phyloP scores from a whole-genome alignment of 805 yeast species.

The Nakazawaea ernobii region DNA sequence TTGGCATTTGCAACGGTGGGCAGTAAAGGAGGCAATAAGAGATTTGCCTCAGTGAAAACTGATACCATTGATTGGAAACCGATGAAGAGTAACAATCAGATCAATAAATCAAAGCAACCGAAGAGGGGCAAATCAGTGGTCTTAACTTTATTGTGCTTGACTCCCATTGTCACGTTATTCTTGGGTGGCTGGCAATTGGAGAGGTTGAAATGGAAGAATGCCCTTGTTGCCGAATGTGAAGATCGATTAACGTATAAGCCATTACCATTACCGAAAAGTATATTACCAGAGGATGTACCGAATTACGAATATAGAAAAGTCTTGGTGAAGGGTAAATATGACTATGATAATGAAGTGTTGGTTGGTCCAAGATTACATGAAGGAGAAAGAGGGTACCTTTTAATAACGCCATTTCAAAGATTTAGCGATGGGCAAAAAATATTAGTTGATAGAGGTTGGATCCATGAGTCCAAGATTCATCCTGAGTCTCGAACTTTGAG shows the following conservation, averaged over 20 bases:
- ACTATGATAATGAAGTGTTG: slow-evolving; percentile 80
- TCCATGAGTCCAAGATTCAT: slow-evolving; percentile 58
- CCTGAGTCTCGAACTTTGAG: slow-evolving; percentile 51
- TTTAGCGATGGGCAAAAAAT: slow-evolving; percentile 71
- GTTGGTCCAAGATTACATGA: slow-evolving; percentile 85
- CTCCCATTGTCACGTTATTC: slow-evolving; percentile 83
- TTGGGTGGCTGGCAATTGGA: slow-evolving; percentile 92
- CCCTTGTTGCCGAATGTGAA: slow-evolving; percentile 76
- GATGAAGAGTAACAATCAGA: slow-evolving; percentile 41
- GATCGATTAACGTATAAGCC: slow-evolving; percentile 73
- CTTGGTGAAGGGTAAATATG: slow-evolving; percentile 68
- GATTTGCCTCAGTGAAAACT: slow-evolving; percentile 43
- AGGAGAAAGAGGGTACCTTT: slow-evolving; percentile 66
- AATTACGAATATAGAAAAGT: slow-evolving; percentile 83
- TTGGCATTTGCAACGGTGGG: too few relatives aligned
- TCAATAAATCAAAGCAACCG: slow-evolving; percentile 22
- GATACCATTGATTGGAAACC: slow-evolving; percentile 86
- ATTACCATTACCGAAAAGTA: slow-evolving; percentile 60
- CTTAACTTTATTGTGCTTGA: slow-evolving; percentile 46
- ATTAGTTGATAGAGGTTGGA: slow-evolving; percentile 90
- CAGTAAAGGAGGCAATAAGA: not conserved
- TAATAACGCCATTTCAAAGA: slow-evolving; percentile 78
- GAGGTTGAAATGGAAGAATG: slow-evolving; percentile 83
- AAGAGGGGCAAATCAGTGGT: slow-evolving; percentile 22
- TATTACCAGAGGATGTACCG: slow-evolving; percentile 57